These are phyloP conservation scores for Neurospora sublineolata DNA, from an alignment of 495 filamentous ascomycete species.

Conservation along the genomic window DNA sequence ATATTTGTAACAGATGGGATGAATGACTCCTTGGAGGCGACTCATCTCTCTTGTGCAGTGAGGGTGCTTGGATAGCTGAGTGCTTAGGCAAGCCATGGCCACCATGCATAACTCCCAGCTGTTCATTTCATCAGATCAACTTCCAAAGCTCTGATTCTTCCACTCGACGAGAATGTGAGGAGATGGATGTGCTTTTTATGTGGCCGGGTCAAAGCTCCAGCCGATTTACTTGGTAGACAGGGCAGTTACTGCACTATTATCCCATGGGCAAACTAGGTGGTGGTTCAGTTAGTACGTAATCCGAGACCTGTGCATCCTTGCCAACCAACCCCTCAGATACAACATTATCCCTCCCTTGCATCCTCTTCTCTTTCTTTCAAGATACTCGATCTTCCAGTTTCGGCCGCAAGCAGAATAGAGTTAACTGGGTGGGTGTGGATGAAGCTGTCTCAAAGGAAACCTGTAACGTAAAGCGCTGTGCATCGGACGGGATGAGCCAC, in stretches of 20 bases:
- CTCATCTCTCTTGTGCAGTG: background rate
- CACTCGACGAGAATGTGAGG: background rate
- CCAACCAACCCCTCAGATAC: too few species aligned
- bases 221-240: background rate
- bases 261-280: too few species aligned
- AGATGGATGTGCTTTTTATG: background rate
- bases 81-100: background rate
- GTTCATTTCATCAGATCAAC: background rate
- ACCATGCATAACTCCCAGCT: background rate
- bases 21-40: background rate
- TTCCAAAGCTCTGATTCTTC: background rate
- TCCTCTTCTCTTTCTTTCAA: too few species aligned
- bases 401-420: too few species aligned
- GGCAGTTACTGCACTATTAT: background rate
- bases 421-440: too few species aligned
- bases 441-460: too few species aligned
- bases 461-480: too few species aligned
- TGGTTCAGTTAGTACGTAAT: too few species aligned
- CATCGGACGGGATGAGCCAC: too few species aligned
- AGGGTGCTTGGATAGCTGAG: background rate
- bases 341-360: too few species aligned
- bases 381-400: too few species aligned
- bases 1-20: background rate
- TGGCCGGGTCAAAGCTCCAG: background rate
- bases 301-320: too few species aligned